Base-by-base conservation (phyloP, 164 flowering plant species). In the Chloranthus sessilifolius region DNA sequence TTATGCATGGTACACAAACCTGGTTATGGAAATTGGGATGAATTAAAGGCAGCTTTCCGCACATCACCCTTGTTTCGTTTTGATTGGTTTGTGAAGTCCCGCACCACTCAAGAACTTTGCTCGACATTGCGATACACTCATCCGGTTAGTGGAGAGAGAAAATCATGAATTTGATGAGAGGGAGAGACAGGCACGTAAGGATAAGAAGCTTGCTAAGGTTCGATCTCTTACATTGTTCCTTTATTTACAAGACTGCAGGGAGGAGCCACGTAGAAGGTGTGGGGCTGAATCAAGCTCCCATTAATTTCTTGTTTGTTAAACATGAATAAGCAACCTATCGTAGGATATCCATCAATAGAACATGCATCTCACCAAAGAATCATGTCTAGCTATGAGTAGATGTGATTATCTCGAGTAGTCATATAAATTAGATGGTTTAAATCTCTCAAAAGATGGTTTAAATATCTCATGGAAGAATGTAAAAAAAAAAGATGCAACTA, bases 11-110 rank as follows among this genome's bases (percentile, higher is more conserved):
- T 94, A 48, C 96, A 94, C 76, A 94, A 87, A 50, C 92, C 87
- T 56, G 99, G 99, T 6, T 89, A 89, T 74, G 97, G 99, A 19
- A 94, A 94, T 62, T 94, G 99, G 99, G 99, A 94, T 59, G 99
- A 94, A 75, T 74, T 94, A 55, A 94, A 94, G 75, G 87, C 99
- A 46, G 96, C 96, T 38, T 94, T 89, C 44, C 88, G 97, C 10
- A 84, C 88, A 16, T 94, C 99, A 1, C 92, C 97, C 1, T 62
- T 87, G 67, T 94, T 94, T 56, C 89, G 96, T 10, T 89, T 89
- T 70, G 97, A 94, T 70, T 94, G 99, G 99, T 94, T 89, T 76
- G 86, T 94, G 21, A 94, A 94, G 61, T 94, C 99, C 22, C 85
- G 99, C 20, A 89, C 99, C 19, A 83, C 95, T n/a, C 99, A 94